Conservation (phyloP, 345 rosid species). For the Eucalyptus victrix region DNA sequence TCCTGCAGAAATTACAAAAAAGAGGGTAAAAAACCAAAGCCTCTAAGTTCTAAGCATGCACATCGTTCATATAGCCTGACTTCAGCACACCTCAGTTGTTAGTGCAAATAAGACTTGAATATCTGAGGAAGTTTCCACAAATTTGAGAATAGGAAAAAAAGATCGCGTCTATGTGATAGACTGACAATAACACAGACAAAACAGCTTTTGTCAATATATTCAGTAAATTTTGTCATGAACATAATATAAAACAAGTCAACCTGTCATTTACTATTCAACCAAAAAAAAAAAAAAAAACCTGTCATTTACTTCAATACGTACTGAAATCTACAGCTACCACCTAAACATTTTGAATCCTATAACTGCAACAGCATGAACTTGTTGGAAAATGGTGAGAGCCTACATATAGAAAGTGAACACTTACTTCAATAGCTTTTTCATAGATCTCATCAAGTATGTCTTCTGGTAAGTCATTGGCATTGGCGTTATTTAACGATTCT, state of each 20-base stretch:
- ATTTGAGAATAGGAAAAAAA: not conserved
- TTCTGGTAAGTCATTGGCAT: slow-evolving; percentile 23
- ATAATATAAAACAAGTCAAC: not conserved
- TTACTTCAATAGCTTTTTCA: slow-evolving; percentile 32
- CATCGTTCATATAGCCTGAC: not conserved
- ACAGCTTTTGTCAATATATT: not conserved
- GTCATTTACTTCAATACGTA: not conserved
- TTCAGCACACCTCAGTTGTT: not conserved
- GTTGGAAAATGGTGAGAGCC: not conserved
- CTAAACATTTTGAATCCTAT: not conserved
- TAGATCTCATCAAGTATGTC: slow-evolving; percentile 43
- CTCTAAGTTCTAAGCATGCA: not conserved
- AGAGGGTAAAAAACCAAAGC: not conserved
- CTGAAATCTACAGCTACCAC: not conserved
- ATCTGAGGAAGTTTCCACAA: not conserved
- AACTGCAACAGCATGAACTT: not conserved
- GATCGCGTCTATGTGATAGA: not conserved
- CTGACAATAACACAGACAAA: not conserved
- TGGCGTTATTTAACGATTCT: slow-evolving; percentile 9
- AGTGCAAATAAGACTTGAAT: not conserved
- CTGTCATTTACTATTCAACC: not conserved
- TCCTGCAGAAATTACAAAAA: not conserved
- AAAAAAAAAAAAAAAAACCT: too few relatives aligned
- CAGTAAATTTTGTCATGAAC: not conserved
- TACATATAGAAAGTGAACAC: not conserved